Evolutionary conservation across 306 rosid species (phyloP).

Genomic region (Urtica urens): DNA sequence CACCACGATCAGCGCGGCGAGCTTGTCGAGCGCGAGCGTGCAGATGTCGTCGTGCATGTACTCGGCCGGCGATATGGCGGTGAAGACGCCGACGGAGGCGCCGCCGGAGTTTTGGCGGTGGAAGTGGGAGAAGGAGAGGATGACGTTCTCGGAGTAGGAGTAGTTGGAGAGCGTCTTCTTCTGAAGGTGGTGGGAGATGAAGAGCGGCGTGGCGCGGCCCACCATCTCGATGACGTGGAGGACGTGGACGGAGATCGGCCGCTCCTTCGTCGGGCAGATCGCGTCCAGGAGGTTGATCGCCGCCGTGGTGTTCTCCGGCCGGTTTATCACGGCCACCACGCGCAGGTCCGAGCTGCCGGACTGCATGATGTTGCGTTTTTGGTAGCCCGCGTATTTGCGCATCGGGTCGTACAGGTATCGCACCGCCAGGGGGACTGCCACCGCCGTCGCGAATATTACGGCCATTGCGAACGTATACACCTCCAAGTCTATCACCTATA

Average conservation of each 20-base stretch:
- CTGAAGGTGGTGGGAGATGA: slow-evolving; percentile 44
- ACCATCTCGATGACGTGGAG: slow-evolving; percentile 54
- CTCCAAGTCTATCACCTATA: slow-evolving; percentile 22
- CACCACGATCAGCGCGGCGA: slow-evolving; percentile 32
- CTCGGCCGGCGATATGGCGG: slow-evolving; percentile 27
- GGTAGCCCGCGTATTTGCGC: slow-evolving; percentile 43
- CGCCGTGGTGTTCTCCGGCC: slow-evolving; percentile 27
- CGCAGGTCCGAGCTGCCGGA: slow-evolving; percentile 29
- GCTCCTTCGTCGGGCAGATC: slow-evolving; percentile 30
- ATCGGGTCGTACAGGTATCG: slow-evolving; percentile 36
- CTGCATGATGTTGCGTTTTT: slow-evolving; percentile 34
- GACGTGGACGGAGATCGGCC: slow-evolving; percentile 26
- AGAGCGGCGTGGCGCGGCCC: slow-evolving; percentile 49
- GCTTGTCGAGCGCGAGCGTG: slow-evolving; percentile 37
- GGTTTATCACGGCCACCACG: slow-evolving; percentile 35
- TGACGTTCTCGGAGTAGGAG: slow-evolving; percentile 19
- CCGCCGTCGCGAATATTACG: slow-evolving; percentile 10
- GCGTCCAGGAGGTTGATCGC: slow-evolving; percentile 47
- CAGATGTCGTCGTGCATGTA: slow-evolving; percentile 57
- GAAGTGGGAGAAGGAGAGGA: slow-evolving; percentile 30
- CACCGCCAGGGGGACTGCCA: slow-evolving; percentile 21
- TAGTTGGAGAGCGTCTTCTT: slow-evolving; percentile 13
- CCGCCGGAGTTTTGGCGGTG: slow-evolving; percentile 23
- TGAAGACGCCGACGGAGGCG: slow-evolving; percentile 19
- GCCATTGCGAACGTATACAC: slow-evolving; percentile 17